Base-by-base conservation (phyloP, 192 early-diverging fungal genomes). In the Coemansia sp. region DNA sequence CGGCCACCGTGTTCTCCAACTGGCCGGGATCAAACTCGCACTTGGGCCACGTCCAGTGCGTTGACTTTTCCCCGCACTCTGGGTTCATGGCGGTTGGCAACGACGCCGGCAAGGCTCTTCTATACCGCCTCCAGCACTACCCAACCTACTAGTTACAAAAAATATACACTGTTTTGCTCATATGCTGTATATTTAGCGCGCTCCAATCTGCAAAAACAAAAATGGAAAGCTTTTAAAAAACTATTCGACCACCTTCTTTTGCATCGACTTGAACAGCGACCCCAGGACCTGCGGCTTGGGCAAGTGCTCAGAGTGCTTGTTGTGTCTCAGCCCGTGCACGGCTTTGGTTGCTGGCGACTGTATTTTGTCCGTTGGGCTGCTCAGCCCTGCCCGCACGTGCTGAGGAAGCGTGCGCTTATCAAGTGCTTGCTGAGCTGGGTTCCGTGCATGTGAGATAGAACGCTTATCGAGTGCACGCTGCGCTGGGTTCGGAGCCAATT, bases 41-140 rank as follows among this genome's bases (percentile, higher is more conserved):
- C 14, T 81, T 98, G 25, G 87, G 90, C 10, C 87, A 92, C 74
- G 92, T 97, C 36, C 81, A 86, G 44, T 79, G 78, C 42, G 70
- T 93, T 38, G 87, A 83, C 42, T 97, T 96, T 66, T 97, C 94
- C n/a, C 93, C 93, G n/a, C 81, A 87, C 40, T 92, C 94, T 42
- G 93, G 93, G 5, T 97, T 91, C 59, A 63, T 98, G 44, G 92
- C 92, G 7, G 85, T 93, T 51, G 95, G 95, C 22, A 97, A 97
- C 67, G 90, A 89, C 57, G 90, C 87, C 62, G 97, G 97, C 14
- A 91, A 88, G 60, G 95, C 91, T 3, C 66, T 95, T 49, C 82
- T 98, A 34, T 97, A 94, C 69, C 82, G 88, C 28, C 61, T 97
- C 15, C 85, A 83, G 34, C 85, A 90, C 74, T 92, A 71, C 62